Evolutionary conservation across 1,284 basidiomycete genomes (phyloP), one percentile per base, ranked within the genome.

Genomic region (Cryptococcus neoformans): DNA sequence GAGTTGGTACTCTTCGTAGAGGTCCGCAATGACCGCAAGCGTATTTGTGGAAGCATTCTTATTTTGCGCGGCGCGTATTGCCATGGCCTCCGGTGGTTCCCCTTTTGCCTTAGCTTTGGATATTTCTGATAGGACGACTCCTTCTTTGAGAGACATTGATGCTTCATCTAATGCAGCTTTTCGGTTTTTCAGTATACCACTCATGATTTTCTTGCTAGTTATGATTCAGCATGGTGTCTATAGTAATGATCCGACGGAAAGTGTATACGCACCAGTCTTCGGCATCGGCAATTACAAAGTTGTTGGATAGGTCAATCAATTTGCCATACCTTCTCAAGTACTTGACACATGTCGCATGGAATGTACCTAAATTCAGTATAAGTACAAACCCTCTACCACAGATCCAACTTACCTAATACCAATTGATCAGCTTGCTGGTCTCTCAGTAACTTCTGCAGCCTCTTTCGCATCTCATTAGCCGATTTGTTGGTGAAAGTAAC

Each of bases 401-500:
- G n/a, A 39, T 38, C 34, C 7, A 17, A 37, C 68, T 68, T 62
- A 74, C 83, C 83, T 17, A 84, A 76, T 8, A 86, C 82, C 38
- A 95, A 80, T 51, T 83, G 78, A 14, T 80, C 78, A 0, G 87
- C 87, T 6, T 74, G 71, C 21, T 83, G 75, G 46, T 83, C 81
- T 3, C 91, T 91, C 34, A 95, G 82, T n/a, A 94, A 78, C 58
- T 82, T 83, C 21, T 78, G 75, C 35, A 96, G 78, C 2, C 92
- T 82, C 61, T 84, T 81, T 58, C 84, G 83, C 92, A 95, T 93
- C 78, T 95, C 92, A 62, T 85, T 87, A 1, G 92, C 90, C 3
- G 92, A 90, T 76, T 93, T 92, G 80, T 92, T 92, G 5, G 88
- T 90, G 73, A 90, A 90, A 0, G 89, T 90, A 2, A 91, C 88